These are phyloP conservation scores for Paramecium caudatum DNA, from an alignment of 73 alveolate species.

Conservation along the genomic window DNA sequence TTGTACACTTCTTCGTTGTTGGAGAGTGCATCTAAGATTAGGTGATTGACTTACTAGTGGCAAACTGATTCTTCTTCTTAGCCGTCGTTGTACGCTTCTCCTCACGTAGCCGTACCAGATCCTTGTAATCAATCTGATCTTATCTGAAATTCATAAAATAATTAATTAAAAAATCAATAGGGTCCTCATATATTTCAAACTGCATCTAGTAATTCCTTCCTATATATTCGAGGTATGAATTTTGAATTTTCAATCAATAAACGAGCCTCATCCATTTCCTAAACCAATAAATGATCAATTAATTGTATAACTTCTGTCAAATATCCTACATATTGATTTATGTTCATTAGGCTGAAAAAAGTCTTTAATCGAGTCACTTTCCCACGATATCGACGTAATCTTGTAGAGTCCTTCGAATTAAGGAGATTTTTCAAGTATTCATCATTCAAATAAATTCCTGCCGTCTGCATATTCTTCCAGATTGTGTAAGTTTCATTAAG, in stretches of 20 bases:
- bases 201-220: constrained; percentile 21
- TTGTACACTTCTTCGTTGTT: constrained; percentile 64
- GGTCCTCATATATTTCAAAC: constrained; percentile 6
- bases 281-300: no score
- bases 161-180: constrained; percentile 34
- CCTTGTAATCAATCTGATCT: constrained; percentile 67
- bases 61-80: constrained; percentile 62
- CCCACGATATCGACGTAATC: not conserved
- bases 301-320: not conserved
- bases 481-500: constrained; percentile 41
- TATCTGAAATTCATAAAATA: constrained; percentile 55
- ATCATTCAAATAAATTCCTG: constrained; percentile 55
- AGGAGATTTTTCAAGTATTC: constrained; percentile 38
- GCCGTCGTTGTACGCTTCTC: not conserved
- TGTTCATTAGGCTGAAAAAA: not conserved
- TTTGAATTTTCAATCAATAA: not conserved
- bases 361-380: not conserved
- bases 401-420: not conserved
- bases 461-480: constrained; percentile 66
- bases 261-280: not conserved
- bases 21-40: not conserved
- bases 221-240: not conserved
- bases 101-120: constrained; percentile 38
- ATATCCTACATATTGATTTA: constrained; percentile 9
- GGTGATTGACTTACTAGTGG: not conserved